Base-by-base conservation (phyloP, 208 protist species). In the Trypanosoma boissoni region DNA sequence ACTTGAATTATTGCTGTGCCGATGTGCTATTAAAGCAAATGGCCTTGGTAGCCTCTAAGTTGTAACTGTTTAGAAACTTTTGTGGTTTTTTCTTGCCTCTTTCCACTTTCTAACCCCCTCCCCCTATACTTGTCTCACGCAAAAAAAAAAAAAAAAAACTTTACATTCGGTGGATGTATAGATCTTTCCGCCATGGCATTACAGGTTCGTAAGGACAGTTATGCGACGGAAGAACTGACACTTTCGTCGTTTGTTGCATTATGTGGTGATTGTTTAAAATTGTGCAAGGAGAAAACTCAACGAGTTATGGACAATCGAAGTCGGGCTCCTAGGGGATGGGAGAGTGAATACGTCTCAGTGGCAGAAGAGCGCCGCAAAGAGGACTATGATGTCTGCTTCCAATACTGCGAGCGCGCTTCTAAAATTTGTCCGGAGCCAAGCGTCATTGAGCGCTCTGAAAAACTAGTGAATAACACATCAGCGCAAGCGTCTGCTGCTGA, bases 281-380 rank as follows among this genome's bases (percentile, higher is more conserved):
- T 82, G 32, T 91, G 83, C 63, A 67, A 70, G 21, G 70, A 82
- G 24, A 72, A 63, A 39, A 91, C 83, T 10, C 60, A 63, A 20
- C 72, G 79, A 20, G 58, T 87, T 2, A 49, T 91, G 2, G 75
- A 79, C 8, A 91, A 91, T 46, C 39, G 55, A 10, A 85, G 79
- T 62, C 79, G 79, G 7, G 83, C 83, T 0, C 83, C 83, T 23
- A 68, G 64, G 26, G 83, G 83, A 5, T 91, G 75, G 75, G 78
- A 91, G 20, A 48, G 28, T 0, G 31, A 83, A 31, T 90, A 76
- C 27, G 36, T 68, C 52, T 54, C 71, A n/a, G 77, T 82, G 0
- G 83, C 83, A 1, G 60, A 82, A 41, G 57, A 79, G 41, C 59
- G 83, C 7, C 69, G 79, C 2, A 43, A 68, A 8, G 77, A 87